These are phyloP conservation scores for Lodderomyces elongisporus DNA, from an alignment of 1,139 yeast species.

Conservation along the genomic window DNA sequence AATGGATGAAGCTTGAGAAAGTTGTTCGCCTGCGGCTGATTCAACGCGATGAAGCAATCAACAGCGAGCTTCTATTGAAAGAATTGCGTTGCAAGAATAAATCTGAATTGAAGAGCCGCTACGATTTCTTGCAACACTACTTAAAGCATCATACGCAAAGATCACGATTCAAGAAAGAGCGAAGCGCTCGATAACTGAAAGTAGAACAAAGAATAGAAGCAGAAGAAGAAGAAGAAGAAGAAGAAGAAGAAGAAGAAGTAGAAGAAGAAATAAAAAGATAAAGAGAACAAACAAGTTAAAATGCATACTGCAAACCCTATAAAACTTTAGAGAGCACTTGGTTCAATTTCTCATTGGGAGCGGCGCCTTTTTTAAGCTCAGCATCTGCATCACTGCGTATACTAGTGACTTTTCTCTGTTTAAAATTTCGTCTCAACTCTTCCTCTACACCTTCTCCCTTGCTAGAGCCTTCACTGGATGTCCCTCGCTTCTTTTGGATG, in stretches of 20 bases:
- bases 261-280: too few relatives aligned
- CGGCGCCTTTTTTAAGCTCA: conserved; percentile 40
- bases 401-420: conserved; percentile 60
- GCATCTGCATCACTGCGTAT: conserved; percentile 60
- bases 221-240: background rate
- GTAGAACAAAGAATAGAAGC: background rate
- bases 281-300: too few relatives aligned
- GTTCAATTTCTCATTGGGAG: conserved; percentile 40
- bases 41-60: conserved; percentile 18
- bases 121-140: conserved; percentile 20
- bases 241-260: too few relatives aligned
- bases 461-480: conserved; percentile 17
- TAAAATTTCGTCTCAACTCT: conserved; percentile 49
- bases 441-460: conserved; percentile 18
- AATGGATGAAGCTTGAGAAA: conserved; percentile 23
- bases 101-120: conserved; percentile 20
- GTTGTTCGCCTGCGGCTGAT: conserved; percentile 17
- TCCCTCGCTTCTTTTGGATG: conserved; percentile 52
- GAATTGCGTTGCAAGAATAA: conserved; percentile 18
- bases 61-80: conserved; percentile 18
- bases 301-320: too few relatives aligned
- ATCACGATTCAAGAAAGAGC: too few relatives aligned
- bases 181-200: background rate
- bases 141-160: too few relatives aligned
- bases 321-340: conserved; percentile 41